Percentiles rank a stretch among this genome's conserved stretches.
Conservation (phyloP, 2,329 filamentous ascomycete species). For the Coniochaeta sp. region DNA sequence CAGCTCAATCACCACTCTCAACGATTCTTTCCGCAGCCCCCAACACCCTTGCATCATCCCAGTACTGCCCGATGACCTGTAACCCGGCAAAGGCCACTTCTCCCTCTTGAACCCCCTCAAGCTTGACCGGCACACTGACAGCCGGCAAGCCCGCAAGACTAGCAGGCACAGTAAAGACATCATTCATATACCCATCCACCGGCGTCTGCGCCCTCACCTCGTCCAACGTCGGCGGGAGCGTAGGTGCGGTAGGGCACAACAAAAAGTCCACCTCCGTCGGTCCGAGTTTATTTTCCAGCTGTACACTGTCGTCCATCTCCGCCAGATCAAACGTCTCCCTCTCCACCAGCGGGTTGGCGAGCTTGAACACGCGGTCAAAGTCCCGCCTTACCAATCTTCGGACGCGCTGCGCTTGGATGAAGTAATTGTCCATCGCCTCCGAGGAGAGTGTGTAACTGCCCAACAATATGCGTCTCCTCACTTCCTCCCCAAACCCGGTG, state of each 20-base stretch:
- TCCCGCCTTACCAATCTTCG: slow-evolving; percentile 77
- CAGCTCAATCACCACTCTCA: neutral
- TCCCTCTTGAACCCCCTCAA: slow-evolving; percentile 23
- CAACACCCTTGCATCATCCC: slow-evolving; percentile 62
- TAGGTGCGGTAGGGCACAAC: slow-evolving; percentile 78
- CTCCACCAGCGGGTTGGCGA: slow-evolving; percentile 59
- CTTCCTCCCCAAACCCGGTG: slow-evolving; percentile 73
- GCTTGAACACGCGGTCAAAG: slow-evolving; percentile 72
- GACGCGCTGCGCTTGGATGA: slow-evolving; percentile 85
- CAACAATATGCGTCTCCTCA: slow-evolving; percentile 77
- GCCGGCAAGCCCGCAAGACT: slow-evolving; percentile 88
- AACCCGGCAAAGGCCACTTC: slow-evolving; percentile 48
- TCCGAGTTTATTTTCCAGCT: slow-evolving; percentile 48
- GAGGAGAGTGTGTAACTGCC: slow-evolving; percentile 88
- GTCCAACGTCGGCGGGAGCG: slow-evolving; percentile 37
- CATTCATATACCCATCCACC: slow-evolving; percentile 82
- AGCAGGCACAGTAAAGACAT: slow-evolving; percentile 92
- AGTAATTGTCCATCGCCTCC: slow-evolving; percentile 91
- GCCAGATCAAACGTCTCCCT: slow-evolving; percentile 43
- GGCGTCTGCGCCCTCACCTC: slow-evolving; percentile 41
- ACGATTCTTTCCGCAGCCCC: slow-evolving; percentile 37
- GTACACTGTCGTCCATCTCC: slow-evolving; percentile 48
- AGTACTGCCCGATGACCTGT: slow-evolving; percentile 76
- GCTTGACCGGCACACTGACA: slow-evolving; percentile 67
- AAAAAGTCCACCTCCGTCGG: slow-evolving; percentile 73